A percentile compares a stretch with the other conserved stretches of the same genome.
phyloP scores from a whole-genome alignment of 2,329 filamentous ascomycete species.

The Trichoderma oligosporum region DNA sequence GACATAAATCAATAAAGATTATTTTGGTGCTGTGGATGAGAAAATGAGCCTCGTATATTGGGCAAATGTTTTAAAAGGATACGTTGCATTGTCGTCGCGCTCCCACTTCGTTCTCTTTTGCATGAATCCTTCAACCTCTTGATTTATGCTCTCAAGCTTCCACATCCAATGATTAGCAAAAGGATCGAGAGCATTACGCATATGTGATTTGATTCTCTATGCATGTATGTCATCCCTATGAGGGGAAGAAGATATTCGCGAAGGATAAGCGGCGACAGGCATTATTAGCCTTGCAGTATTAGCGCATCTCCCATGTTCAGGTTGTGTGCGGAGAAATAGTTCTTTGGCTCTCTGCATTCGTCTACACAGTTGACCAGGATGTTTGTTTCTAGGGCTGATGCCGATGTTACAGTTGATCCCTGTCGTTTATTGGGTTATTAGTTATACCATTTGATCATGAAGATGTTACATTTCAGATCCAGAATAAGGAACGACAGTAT shows the following conservation, averaged over 20 bases:
- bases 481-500: no score
- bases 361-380: background rate
- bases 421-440: no score
- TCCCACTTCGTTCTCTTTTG: background rate
- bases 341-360: background rate
- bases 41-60: background rate
- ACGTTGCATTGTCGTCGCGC: background rate
- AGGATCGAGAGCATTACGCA: background rate
- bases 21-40: background rate
- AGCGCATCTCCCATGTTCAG: no score
- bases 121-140: background rate
- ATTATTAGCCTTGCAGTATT: no score
- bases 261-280: no score
- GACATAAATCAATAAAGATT: no score
- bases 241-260: background rate
- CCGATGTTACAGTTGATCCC: no score
- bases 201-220: no score
- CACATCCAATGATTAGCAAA: background rate
- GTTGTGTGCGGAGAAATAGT: no score
- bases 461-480: background rate
- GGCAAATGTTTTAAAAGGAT: background rate
- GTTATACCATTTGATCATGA: background rate
- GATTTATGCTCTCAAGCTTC: background rate
- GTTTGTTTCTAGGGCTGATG: background rate
- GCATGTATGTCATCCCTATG: no score